phyloP scores from a whole-genome alignment of 2,329 filamentous ascomycete genomes.

The Chrysosphaeria jannelii region DNA sequence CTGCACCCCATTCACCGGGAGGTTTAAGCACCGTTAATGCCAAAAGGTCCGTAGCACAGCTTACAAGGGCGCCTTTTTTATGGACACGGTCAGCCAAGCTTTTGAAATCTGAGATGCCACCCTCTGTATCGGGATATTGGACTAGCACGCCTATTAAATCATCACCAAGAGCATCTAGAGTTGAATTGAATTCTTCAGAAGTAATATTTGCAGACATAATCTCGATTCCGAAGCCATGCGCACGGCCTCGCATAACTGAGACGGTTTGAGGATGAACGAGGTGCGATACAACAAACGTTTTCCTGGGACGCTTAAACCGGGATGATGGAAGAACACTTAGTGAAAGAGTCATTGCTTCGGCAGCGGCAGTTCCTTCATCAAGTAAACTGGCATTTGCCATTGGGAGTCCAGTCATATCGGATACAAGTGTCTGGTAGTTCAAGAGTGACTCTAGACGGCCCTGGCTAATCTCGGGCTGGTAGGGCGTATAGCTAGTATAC shows the following conservation, averaged over 20 bases:
- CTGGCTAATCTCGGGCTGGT: constrained; percentile 92
- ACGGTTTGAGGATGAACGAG: constrained; percentile 65
- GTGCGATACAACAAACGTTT: constrained; percentile 61
- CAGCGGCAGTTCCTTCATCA: constrained; percentile 74
- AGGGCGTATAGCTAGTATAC: constrained; percentile 96
- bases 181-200: constrained; percentile 24
- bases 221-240: constrained; percentile 70
- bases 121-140: constrained; percentile 83
- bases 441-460: constrained; percentile 72
- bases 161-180: constrained; percentile 44
- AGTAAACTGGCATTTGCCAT: constrained; percentile 78
- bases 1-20: constrained; percentile 79
- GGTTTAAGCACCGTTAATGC: constrained; percentile 67
- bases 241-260: constrained; percentile 55
- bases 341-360: constrained; percentile 87
- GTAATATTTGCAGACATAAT: constrained; percentile 45
- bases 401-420: constrained; percentile 59
- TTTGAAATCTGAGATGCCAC: constrained; percentile 48
- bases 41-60: constrained; percentile 67
- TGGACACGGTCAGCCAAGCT: constrained; percentile 49
- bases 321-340: constrained; percentile 42
- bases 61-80: constrained; percentile 46
- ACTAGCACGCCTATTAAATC: constrained; percentile 69
- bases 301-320: constrained; percentile 42
- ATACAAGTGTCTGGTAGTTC: constrained; percentile 86